Evolutionary conservation across 1,284 basidiomycete species (phyloP).

Genomic region (Boletus sp.): DNA sequence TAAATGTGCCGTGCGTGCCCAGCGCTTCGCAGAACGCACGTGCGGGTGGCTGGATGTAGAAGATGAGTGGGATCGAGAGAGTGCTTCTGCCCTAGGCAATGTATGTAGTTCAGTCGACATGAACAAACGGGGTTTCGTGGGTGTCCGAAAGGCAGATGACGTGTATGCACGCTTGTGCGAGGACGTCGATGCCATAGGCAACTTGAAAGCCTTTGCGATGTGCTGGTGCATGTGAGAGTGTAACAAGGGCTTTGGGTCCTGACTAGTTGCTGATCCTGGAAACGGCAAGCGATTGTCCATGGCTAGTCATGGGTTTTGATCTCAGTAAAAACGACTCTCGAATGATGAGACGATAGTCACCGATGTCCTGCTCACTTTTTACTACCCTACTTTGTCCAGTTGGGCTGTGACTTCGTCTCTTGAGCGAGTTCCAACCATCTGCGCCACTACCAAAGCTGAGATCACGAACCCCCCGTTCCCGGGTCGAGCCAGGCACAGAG

Average conservation of each 20-base stretch:
- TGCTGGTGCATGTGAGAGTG: constrained; percentile 2
- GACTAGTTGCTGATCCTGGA: neutral
- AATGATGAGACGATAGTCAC: constrained; percentile 16
- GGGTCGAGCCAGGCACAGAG: constrained; percentile 39
- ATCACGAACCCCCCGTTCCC: constrained; percentile 58
- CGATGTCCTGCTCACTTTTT: constrained; percentile 18
- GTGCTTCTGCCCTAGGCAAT: constrained; percentile 24
- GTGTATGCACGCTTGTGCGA: constrained; percentile 22
- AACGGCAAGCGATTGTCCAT: constrained; percentile 7
- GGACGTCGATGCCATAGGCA: neutral
- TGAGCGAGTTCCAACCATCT: constrained; percentile 32
- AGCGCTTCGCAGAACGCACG: constrained; percentile 47
- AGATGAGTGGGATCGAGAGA: constrained; percentile 37
- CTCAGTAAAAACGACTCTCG: constrained; percentile 14
- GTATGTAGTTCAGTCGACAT: constrained; percentile 26
- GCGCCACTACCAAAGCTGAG: constrained; percentile 54
- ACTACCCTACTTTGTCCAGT: constrained; percentile 17
- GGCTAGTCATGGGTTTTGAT: neutral
- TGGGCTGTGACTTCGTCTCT: constrained; percentile 45
- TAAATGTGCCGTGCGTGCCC: constrained; percentile 72
- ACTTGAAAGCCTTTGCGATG: constrained; percentile 7
- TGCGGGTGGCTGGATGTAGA: constrained; percentile 24
- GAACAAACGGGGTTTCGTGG: constrained; percentile 26
- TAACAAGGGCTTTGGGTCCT: neutral
- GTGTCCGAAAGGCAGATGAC: constrained; percentile 26